Evolutionary conservation across 169 alveolate genomes (phyloP).

Genomic region (Perkinsus chesapeaki): DNA sequence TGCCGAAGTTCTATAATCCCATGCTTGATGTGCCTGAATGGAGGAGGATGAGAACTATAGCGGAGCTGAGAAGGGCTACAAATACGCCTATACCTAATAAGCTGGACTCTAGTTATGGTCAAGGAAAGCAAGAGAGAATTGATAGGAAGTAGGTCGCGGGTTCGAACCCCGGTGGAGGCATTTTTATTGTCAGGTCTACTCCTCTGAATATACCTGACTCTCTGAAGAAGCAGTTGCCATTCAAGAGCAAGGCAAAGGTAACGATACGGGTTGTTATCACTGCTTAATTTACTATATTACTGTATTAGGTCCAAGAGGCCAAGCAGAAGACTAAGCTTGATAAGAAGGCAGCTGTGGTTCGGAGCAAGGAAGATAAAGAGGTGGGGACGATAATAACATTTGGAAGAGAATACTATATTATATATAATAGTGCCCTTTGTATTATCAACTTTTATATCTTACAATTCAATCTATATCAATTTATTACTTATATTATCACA

Average conservation of each 20-base stretch:
- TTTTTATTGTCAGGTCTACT: not conserved
- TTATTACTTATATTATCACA: no score
- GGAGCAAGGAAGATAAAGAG: not conserved
- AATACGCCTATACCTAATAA: constrained; percentile 40
- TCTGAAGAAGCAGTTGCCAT: not conserved
- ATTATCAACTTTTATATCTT: no score
- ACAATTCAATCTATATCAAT: no score
- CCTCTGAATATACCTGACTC: not conserved
- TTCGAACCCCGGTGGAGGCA: not conserved
- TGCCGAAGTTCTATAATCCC: constrained; percentile 43
- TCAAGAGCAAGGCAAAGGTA: not conserved
- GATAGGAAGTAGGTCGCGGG: not conserved
- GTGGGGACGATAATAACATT: no score
- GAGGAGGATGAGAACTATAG: constrained; percentile 46
- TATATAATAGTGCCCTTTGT: no score
- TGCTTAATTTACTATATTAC: not conserved
- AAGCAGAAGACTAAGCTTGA: not conserved
- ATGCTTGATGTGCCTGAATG: constrained; percentile 50
- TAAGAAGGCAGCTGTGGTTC: not conserved
- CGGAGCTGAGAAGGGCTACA: constrained; percentile 41
- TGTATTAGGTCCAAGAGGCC: not conserved
- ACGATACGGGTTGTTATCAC: not conserved
- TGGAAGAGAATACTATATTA: no score
- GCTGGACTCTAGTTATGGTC: constrained; percentile 17
- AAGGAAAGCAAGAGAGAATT: not conserved